Conservation (phyloP, 1,284 basidiomycete genomes). For the Marasmius tenuissimus region DNA sequence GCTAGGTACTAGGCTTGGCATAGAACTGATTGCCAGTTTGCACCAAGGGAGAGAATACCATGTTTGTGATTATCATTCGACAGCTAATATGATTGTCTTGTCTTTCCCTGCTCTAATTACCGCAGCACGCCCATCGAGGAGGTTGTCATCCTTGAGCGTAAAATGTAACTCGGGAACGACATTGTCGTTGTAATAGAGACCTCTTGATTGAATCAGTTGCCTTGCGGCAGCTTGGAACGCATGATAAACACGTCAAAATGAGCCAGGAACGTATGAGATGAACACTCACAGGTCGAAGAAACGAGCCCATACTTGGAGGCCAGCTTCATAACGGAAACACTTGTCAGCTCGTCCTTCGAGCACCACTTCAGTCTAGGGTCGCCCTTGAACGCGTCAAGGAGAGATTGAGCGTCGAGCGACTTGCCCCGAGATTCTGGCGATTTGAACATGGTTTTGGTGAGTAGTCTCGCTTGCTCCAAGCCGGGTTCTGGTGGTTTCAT, state of each 20-base stretch:
- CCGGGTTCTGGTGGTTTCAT: slow-evolving; percentile 30
- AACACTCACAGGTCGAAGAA: slow-evolving; percentile 51
- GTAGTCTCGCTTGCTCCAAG: slow-evolving; percentile 50
- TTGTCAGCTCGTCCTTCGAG: slow-evolving; percentile 41
- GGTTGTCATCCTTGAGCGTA: slow-evolving; percentile 43
- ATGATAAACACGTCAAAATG: neutral
- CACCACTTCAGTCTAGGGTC: slow-evolving; percentile 59
- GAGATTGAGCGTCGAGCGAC: slow-evolving; percentile 39
- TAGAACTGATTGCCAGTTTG: too few relatives aligned
- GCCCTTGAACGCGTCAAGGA: slow-evolving; percentile 54
- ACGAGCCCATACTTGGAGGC: slow-evolving; percentile 51
- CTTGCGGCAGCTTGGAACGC: slow-evolving; percentile 48
- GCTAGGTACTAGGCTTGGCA: too few relatives aligned
- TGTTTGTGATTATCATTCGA: slow-evolving; percentile 9
- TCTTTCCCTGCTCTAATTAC: slow-evolving; percentile 79
- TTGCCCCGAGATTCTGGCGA: slow-evolving; percentile 41
- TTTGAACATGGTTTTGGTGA: slow-evolving; percentile 64
- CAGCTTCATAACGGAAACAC: slow-evolving; percentile 55
- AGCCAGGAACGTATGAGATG: neutral
- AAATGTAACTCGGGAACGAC: slow-evolving; percentile 41
- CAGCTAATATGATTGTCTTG: slow-evolving; percentile 64
- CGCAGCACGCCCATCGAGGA: slow-evolving; percentile 65
- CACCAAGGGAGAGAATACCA: neutral
- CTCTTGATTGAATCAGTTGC: slow-evolving; percentile 49
- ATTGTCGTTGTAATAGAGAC: slow-evolving; percentile 45